Conservation (phyloP, 2,329 filamentous ascomycete species). For the Trichoderma atrobrunneum region DNA sequence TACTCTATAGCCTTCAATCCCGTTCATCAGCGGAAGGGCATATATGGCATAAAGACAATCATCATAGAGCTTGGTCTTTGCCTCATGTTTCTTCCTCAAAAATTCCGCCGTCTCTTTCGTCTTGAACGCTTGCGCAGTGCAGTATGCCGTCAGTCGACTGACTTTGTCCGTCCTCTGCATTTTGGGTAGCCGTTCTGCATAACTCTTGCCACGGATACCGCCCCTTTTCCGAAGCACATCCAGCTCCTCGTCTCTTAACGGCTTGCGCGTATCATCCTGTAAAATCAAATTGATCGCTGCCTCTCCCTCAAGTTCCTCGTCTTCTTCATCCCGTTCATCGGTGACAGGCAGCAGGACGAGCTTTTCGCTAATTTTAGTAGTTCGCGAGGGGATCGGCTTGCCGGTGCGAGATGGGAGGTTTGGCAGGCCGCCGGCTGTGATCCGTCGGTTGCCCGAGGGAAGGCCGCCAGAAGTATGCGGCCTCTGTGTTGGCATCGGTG, state of each 20-base stretch:
- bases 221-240: conserved; percentile 62
- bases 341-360: conserved; percentile 91
- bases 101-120: conserved; percentile 86
- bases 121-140: conserved; percentile 91
- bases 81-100: conserved; percentile 79
- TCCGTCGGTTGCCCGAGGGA: conserved; percentile 26
- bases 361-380: conserved; percentile 94
- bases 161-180: conserved; percentile 82
- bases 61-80: conserved; percentile 94
- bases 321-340: conserved; percentile 54
- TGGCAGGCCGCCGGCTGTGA: conserved; percentile 40
- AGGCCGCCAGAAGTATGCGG: conserved; percentile 24
- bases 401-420: conserved; percentile 45
- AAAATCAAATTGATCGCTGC: conserved; percentile 36
- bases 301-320: conserved; percentile 57
- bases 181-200: conserved; percentile 90
- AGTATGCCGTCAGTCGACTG: conserved; percentile 89
- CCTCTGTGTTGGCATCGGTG: conserved; percentile 51
- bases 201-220: conserved; percentile 73
- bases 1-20: conserved; percentile 80
- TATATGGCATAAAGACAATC: conserved; percentile 97
- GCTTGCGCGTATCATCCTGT: conserved; percentile 59
- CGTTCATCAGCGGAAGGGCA: conserved; percentile 82
- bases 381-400: conserved; percentile 72
- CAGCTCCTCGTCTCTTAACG: conserved; percentile 66